Base-by-base conservation (phyloP, 257 asterid genomes). In the Solanum piurae region DNA sequence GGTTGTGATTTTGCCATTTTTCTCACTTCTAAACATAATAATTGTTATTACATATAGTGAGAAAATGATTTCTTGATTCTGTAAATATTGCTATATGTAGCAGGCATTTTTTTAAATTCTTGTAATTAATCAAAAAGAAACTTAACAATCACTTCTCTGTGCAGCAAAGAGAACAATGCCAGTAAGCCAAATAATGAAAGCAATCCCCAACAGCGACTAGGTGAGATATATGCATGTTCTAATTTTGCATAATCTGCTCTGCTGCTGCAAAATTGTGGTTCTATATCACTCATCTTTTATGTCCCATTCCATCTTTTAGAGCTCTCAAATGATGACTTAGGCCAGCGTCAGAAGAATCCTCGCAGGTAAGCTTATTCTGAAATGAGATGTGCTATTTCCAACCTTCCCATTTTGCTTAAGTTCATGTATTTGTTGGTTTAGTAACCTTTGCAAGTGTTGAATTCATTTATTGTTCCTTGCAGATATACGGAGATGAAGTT, bases 401-500 rank as follows among this genome's bases (percentile, higher is more conserved):
- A 21, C 66, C 68, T 46, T 80, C 10, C 42, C 66, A 13, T 46
- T 46, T 80, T 33, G 72, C 69, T 73, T 5, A 29, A 46, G 62
- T 18, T 49, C 42, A 18, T 49, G 44, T 49, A 9, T 82, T 46
- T 49, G 38, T 74, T 21, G 80, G 73, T n/a, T 52, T 86, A 12
- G 25, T 72, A 52, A 44, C 44, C 31, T 49, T 82, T 49, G 27
- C 34, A 23, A 37, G 44, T 64, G 29, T 7, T 84, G 16, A 86
- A 5, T 72, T 83, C 14, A 74, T 36, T 68, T 23, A 6, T 13
- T 84, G 31, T 55, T 88, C 75, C 62, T 49, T 91, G 93, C 96
- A 96, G 99, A 94, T 96, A 96, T 89, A 93, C 98, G 34, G 98
- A 94, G 92, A 96, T 96, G 99, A 94, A 94, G 89, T 96, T 96